Conservation (phyloP, 2,329 filamentous ascomycete species). For the Xylaria sp. region DNA sequence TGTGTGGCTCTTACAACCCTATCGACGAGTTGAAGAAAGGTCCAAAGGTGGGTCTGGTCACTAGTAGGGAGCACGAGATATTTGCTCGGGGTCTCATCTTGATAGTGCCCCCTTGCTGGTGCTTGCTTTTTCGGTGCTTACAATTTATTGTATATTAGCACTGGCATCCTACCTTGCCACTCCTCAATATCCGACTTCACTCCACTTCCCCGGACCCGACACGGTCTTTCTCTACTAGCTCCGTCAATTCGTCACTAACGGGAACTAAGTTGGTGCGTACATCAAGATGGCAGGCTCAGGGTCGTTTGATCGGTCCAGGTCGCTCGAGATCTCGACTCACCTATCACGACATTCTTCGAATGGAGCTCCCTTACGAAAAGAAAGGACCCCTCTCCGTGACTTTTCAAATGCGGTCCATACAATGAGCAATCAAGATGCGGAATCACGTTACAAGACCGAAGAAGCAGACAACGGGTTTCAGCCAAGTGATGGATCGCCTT, state of each 20-base stretch:
- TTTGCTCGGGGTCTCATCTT: background rate
- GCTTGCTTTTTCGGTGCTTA: background rate
- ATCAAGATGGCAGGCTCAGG: constrained; percentile 26
- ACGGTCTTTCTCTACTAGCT: background rate
- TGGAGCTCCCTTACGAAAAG: background rate
- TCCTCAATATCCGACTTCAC: background rate
- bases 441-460: constrained; percentile 56
- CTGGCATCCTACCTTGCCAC: background rate
- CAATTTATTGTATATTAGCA: background rate
- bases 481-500: constrained; percentile 27
- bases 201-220: constrained; percentile 5
- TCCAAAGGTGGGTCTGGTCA: background rate
- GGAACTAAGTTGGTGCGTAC: background rate
- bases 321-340: constrained; percentile 17
- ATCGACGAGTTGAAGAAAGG: constrained; percentile 9
- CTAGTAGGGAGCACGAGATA: constrained; percentile 1
- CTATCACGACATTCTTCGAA: constrained; percentile 26
- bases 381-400: constrained; percentile 24
- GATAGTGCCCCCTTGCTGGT: background rate
- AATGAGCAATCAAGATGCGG: constrained; percentile 56
- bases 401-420: constrained; percentile 43
- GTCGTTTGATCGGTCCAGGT: constrained; percentile 3
- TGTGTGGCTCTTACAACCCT: constrained; percentile 6
- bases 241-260: background rate
- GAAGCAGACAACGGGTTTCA: constrained; percentile 51